These are phyloP conservation scores for Colletotrichum chlorophyti DNA, from an alignment of 2,329 filamentous ascomycete species.

Conservation along the genomic window DNA sequence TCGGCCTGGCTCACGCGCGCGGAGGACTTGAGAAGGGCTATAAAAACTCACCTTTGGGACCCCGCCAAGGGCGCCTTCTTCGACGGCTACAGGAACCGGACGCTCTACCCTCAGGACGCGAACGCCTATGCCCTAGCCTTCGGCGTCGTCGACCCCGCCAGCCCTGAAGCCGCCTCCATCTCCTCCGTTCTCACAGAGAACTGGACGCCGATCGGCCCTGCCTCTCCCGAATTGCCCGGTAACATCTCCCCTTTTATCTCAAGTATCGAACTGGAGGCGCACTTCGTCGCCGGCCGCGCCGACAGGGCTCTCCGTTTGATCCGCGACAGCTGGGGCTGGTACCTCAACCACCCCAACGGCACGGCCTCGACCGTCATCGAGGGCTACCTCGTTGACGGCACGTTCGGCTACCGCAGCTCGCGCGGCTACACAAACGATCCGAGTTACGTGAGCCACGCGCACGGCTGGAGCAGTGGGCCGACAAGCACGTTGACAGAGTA, in stretches of 20 bases:
- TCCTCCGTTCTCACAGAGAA: slow-evolving; percentile 53
- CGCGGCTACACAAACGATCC: slow-evolving; percentile 58
- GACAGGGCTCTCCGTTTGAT: slow-evolving; percentile 62
- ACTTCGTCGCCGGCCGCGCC: slow-evolving; percentile 54
- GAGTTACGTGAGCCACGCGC: slow-evolving; percentile 54
- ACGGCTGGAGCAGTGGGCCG: slow-evolving; percentile 57
- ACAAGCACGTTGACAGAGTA: slow-evolving; percentile 52
- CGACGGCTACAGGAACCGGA: slow-evolving; percentile 57
- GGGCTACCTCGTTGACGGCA: slow-evolving; percentile 62
- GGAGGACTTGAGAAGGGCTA: slow-evolving; percentile 48
- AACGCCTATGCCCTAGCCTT: slow-evolving; percentile 63
- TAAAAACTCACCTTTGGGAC: slow-evolving; percentile 57
- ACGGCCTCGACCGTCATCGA: slow-evolving; percentile 66
- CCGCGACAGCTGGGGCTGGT: slow-evolving; percentile 66
- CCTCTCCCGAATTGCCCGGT: slow-evolving; percentile 61
- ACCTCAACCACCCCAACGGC: slow-evolving; percentile 62
- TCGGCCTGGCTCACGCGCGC: slow-evolving; percentile 48
- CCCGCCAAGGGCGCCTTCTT: slow-evolving; percentile 54
- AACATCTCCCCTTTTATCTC: slow-evolving; percentile 66
- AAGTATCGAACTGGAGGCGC: slow-evolving; percentile 65
- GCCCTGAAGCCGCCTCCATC: slow-evolving; percentile 44
- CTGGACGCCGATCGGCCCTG: slow-evolving; percentile 62
- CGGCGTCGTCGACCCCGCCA: slow-evolving; percentile 45
- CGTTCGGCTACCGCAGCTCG: slow-evolving; percentile 61
- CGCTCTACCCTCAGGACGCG: slow-evolving; percentile 65